A percentile compares a stretch with the other conserved stretches of the same genome.
These are phyloP conservation scores for Yamadazyma akitaensis DNA, from an alignment of 805 yeast genomes.

Conservation along the genomic window DNA sequence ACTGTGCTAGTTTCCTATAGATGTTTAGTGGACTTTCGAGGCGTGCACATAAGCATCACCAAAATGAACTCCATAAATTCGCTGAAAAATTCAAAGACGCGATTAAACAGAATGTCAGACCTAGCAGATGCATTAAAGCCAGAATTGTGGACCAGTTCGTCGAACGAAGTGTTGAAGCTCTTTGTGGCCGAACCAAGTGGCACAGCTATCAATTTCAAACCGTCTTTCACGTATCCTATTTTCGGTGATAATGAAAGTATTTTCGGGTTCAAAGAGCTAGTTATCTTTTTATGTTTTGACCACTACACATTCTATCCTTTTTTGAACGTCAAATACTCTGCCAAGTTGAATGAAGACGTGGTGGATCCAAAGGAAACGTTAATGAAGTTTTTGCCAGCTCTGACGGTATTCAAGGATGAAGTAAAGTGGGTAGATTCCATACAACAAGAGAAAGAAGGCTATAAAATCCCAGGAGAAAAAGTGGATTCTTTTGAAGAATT, in stretches of 20 bases:
- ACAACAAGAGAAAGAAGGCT: constrained; percentile 44
- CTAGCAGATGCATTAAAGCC: constrained; percentile 45
- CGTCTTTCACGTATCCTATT: constrained; percentile 86
- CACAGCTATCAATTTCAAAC: constrained; percentile 59
- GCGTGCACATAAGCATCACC: neutral
- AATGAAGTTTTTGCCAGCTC: constrained; percentile 57
- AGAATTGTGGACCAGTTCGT: constrained; percentile 70
- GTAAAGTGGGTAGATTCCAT: constrained; percentile 59
- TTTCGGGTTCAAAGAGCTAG: constrained; percentile 74
- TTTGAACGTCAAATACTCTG: constrained; percentile 54
- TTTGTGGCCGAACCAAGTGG: constrained; percentile 54
- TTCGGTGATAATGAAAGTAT: constrained; percentile 90
- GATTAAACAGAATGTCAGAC: constrained; percentile 9
- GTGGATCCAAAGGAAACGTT: constrained; percentile 59
- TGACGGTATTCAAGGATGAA: constrained; percentile 62
- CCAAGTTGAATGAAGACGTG: constrained; percentile 52
- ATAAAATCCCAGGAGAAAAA: constrained; percentile 40
- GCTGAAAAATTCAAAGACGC: neutral
- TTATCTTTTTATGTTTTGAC: constrained; percentile 68
- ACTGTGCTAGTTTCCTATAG: no score
- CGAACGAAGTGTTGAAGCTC: constrained; percentile 64
- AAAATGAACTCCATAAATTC: no score
- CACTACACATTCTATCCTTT: constrained; percentile 71
- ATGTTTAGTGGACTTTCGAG: no score
- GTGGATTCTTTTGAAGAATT: constrained; percentile 24